Base-by-base conservation (phyloP, 164 flowering plant species). In the Akebia trifoliata region DNA sequence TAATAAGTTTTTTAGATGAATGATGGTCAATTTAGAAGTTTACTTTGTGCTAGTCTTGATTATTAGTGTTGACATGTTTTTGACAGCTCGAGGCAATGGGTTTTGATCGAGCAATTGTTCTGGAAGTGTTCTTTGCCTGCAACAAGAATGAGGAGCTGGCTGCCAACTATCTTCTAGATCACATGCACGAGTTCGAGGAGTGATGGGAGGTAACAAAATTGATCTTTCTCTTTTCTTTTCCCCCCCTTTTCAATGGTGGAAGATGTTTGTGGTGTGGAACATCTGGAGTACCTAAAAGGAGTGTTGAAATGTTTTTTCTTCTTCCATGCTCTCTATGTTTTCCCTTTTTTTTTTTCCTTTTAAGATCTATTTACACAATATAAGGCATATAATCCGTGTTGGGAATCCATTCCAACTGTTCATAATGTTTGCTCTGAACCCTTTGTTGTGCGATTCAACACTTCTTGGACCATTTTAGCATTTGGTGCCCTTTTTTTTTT, bases 31-130 rank as follows among this genome's bases (percentile, higher is more conserved):
- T n/a, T n/a, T n/a, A n/a, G n/a, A 15, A 3, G 9, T 18, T 54
- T 4, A 9, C 12, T 9, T 12, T 4, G 21, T 40, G 22, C 38
- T 48, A 18, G 8, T 5, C 31, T 21, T 3, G 32, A 14, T 38
- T 24, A n/a, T n/a, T n/a, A n/a, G n/a, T n/a, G 44, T 24, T 26
- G 10, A n/a, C 43, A 34, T 46, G 8, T 8, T 39, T 36, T 66
- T 66, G 29, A 64, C 78, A 83, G 89, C 77, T 83, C 0, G 85
- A 81, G 59, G 81, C 74, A 8, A 78, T 83, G 89, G 89, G 89
- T 3, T 83, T 83, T 52, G 78, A 74, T 49, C 56, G 84, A 54
- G 72, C 74, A 8, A 34, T 70, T 43, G 89, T 81, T 1, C 32
- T 83, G 57, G 79, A 83, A 39, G 89, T 77, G 25, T 83, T 58